Base-by-base conservation (phyloP, 2,329 filamentous ascomycete species). In the Fusarium siculi region DNA sequence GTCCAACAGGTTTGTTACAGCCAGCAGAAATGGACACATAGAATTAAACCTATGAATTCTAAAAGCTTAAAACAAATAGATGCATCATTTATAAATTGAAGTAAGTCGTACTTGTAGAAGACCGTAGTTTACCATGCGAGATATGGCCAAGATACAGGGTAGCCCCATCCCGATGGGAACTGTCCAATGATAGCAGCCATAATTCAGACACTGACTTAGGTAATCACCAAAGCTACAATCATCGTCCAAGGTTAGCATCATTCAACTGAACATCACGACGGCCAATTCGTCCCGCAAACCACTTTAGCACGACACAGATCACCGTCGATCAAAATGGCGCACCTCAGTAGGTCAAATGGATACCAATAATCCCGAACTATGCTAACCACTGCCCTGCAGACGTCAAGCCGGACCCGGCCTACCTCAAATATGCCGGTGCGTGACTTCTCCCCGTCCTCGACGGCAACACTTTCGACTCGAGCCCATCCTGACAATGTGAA, bases 371-470 rank as follows among this genome's bases (percentile, higher is more conserved):
- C 28, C 19, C 32, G 19, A 23, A n/a, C 43, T 10, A 50, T 52
- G 72, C 81, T 83, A 68, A 83, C 73, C 44, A 46, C 42, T 34
- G 30, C 19, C n/a, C 30, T 21, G 39, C 63, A 84, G 82, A 83
- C 67, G 81, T 83, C 73, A 83, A 82, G 80, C 82, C 82, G 74
- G 82, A 84, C 77, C 82, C 82, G 80, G 82, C 82, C 66, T 82
- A 78, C 76, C 79, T 83, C 61, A 84, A 84, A 80, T 79, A 82
- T 77, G 80, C 81, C 73, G 79, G 82, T 83, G 74, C 76, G 81
- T 79, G 72, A 78, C 73, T 76, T 76, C 68, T 68, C 49, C 64
- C 60, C 55, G 63, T 57, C 61, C 36, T 56, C 68, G 54, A 74
- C 64, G 49, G 43, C 37, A n/a, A 60, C 40, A 23, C 44, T 39